These are phyloP conservation scores for Aegilops bicornis DNA, from an alignment of 176 grass and related monocot genomes.

Conservation along the genomic window DNA sequence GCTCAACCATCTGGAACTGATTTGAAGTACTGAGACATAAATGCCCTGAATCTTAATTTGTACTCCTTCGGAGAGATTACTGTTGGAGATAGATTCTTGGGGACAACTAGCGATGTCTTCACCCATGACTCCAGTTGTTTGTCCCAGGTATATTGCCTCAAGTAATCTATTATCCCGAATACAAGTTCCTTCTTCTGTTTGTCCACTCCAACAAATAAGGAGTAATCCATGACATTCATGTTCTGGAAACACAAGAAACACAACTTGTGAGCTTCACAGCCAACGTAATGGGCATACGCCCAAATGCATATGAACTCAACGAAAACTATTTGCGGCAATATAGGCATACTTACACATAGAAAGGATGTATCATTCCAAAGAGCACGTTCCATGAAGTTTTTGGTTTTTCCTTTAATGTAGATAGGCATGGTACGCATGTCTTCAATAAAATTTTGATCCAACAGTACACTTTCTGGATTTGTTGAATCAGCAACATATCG, in stretches of 20 bases:
- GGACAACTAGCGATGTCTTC: constrained; percentile 82
- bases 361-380: constrained; percentile 94
- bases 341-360: constrained; percentile 67
- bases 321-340: constrained; percentile 18
- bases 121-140: constrained; percentile 93
- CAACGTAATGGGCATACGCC: constrained; percentile 9
- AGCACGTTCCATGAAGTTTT: constrained; percentile 74
- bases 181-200: constrained; percentile 73
- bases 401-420: constrained; percentile 76
- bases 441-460: constrained; percentile 96
- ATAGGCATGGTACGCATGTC: constrained; percentile 79
- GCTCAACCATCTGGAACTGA: constrained; percentile 63
- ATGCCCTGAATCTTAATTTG: constrained; percentile 76
- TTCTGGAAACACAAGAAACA: constrained; percentile 45
- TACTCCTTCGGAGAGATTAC: constrained; percentile 86
- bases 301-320: constrained; percentile 8
- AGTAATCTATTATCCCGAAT: constrained; percentile 90
- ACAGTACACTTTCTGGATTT: constrained; percentile 52
- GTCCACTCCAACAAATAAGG: constrained; percentile 85
- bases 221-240: constrained; percentile 96
- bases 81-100: constrained; percentile 75
- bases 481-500: constrained; percentile 57
- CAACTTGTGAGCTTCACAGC: constrained; percentile 14
- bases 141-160: constrained; percentile 94
- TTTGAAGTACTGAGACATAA: constrained; percentile 63